Conservation (phyloP, 139 green algal species). For the Chlamydomonas sp. region DNA sequence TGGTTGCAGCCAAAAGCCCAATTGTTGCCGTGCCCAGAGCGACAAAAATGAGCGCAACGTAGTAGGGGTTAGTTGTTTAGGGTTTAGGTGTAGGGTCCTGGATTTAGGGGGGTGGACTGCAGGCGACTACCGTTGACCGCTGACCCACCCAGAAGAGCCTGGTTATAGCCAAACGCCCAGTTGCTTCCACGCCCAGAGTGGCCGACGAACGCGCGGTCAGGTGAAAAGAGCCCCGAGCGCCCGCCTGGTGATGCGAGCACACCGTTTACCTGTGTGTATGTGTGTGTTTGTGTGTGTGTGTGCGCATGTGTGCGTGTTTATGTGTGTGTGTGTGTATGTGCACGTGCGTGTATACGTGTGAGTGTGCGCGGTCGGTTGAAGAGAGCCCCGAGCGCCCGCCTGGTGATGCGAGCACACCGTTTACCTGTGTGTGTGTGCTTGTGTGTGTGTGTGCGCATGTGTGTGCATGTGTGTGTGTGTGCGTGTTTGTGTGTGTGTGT, state of each 20-base stretch:
- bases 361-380: not conserved
- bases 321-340: not conserved
- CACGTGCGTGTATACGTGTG: not conserved
- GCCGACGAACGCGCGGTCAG: conserved; percentile 24
- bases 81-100: too few relatives aligned
- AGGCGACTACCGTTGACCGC: not conserved
- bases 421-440: not conserved
- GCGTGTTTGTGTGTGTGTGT: too few relatives aligned
- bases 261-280: conserved; percentile 14
- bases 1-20: too few relatives aligned
- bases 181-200: conserved; percentile 42
- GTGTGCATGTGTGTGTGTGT: too few relatives aligned
- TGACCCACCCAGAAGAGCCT: conserved; percentile 5
- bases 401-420: not conserved
- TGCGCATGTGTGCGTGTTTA: not conserved
- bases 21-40: too few relatives aligned
- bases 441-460: too few relatives aligned
- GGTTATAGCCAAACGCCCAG: conserved; percentile 41
- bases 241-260: conserved; percentile 15
- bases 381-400: not conserved
- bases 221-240: conserved; percentile 22
- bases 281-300: not conserved
- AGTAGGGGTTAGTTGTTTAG: too few relatives aligned
- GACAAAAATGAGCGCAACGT: too few relatives aligned
- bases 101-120: not conserved